Conservation (phyloP, 441 rosid species). For the Gossypium schwendimanii region DNA sequence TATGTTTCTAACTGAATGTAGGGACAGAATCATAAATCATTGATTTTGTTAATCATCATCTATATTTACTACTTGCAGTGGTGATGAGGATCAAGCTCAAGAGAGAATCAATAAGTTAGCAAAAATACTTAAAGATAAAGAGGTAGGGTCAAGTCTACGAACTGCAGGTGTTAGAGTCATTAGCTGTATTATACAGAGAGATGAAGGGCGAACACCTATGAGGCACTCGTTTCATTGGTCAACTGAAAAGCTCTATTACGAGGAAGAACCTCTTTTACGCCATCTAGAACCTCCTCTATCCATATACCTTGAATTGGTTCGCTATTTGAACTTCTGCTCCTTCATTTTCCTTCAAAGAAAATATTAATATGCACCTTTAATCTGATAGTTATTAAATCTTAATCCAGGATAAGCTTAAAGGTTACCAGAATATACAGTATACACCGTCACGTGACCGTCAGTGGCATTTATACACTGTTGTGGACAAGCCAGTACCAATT, state of each 20-base stretch:
- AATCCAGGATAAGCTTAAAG: slow-evolving; percentile 91
- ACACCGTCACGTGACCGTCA: slow-evolving; percentile 83
- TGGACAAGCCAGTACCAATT: slow-evolving; percentile 69
- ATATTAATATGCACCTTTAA: background rate
- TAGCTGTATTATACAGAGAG: slow-evolving; percentile 96
- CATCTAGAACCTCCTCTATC: slow-evolving; percentile 98
- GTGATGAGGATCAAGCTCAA: slow-evolving; percentile 99
- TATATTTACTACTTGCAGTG: slow-evolving; percentile 48
- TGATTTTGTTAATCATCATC: slow-evolving; percentile 4
- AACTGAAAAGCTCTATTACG: slow-evolving; percentile 61
- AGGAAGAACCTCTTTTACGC: slow-evolving; percentile 90
- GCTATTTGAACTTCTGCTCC: slow-evolving; percentile 21
- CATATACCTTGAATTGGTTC: slow-evolving; percentile 90
- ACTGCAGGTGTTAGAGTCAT: slow-evolving; percentile 87
- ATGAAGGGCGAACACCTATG: slow-evolving; percentile 97
- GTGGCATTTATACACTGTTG: slow-evolving; percentile 90
- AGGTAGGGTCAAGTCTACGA: slow-evolving; percentile 63
- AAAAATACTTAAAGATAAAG: slow-evolving; percentile 85
- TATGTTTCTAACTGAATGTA: background rate
- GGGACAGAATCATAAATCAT: background rate
- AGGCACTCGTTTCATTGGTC: slow-evolving; percentile 98
- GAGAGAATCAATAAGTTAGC: slow-evolving; percentile 89
- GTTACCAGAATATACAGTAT: slow-evolving; percentile 66
- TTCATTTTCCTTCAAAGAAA: slow-evolving; percentile 7
- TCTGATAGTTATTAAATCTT: slow-evolving; percentile 16